phyloP scores from a whole-genome alignment of 495 filamentous ascomycete genomes.

The Antarctomyces pellizariae region DNA sequence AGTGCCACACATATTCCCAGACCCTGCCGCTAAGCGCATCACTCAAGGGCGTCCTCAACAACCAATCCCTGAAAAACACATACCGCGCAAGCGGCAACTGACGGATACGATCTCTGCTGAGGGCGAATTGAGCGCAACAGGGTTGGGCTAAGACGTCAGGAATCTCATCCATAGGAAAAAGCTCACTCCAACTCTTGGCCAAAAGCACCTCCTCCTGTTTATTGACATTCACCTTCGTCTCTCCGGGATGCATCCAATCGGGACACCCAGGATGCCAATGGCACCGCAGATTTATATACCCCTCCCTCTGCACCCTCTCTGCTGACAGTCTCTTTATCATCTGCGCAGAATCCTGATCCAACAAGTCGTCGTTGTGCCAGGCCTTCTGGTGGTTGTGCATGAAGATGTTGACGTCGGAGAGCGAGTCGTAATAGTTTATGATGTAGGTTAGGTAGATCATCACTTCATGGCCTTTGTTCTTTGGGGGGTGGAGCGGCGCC shows the following conservation, averaged over 20 bases:
- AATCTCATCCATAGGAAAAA: slow-evolving; percentile 29
- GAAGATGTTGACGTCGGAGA: slow-evolving; percentile 24
- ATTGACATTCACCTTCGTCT: slow-evolving; percentile 8
- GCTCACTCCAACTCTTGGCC: slow-evolving; percentile 26
- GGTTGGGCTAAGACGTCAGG: slow-evolving; percentile 24
- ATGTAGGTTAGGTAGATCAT: slow-evolving; percentile 30
- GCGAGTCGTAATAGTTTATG: slow-evolving; percentile 24
- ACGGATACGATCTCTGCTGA: slow-evolving; percentile 22
- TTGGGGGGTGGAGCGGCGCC: slow-evolving; percentile 1
- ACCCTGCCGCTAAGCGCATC: slow-evolving; percentile 33
- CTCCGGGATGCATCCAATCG: slow-evolving; percentile 26
- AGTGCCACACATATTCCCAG: slow-evolving; percentile 46
- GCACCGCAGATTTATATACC: slow-evolving; percentile 45
- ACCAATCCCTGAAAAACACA: slow-evolving; percentile 27
- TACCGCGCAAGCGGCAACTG: slow-evolving; percentile 23
- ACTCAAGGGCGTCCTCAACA: slow-evolving; percentile 27
- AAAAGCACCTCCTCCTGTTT: slow-evolving; percentile 13
- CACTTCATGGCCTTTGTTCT: slow-evolving; percentile 21
- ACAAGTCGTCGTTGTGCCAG: slow-evolving; percentile 29
- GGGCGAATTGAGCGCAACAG: slow-evolving; percentile 39
- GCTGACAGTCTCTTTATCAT: slow-evolving; percentile 28
- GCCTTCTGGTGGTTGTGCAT: slow-evolving; percentile 20
- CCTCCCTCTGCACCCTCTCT: slow-evolving; percentile 28
- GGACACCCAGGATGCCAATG: slow-evolving; percentile 37
- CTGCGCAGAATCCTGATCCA: slow-evolving; percentile 24